phyloP scores from a whole-genome alignment of 805 yeast species.

The Metschnikowia corniflorae region DNA sequence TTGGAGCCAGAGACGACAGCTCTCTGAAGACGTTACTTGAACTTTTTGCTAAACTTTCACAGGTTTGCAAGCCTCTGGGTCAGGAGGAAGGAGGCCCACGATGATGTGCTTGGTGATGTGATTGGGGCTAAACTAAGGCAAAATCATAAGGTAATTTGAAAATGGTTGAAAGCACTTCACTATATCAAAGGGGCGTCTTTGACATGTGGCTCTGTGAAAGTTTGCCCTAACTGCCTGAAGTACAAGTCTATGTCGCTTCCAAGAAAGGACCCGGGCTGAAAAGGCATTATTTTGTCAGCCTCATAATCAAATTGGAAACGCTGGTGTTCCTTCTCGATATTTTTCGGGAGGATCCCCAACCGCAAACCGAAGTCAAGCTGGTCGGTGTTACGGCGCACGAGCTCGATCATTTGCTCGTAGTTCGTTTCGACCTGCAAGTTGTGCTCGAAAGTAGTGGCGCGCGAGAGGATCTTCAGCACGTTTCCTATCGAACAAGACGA shows the following conservation, averaged over 20 bases:
- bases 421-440: slow-evolving; percentile 13
- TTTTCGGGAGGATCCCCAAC: slow-evolving; percentile 24
- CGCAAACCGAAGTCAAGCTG: slow-evolving; percentile 24
- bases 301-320: slow-evolving; percentile 17
- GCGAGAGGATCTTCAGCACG: not conserved
- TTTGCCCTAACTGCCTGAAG: slow-evolving; percentile 18
- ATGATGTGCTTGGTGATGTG: no score
- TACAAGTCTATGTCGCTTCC: slow-evolving; percentile 25
- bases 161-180: not conserved
- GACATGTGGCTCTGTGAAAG: slow-evolving; percentile 1
- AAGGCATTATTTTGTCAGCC: slow-evolving; percentile 4
- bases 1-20: no score
- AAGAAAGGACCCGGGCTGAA: slow-evolving; percentile 7
- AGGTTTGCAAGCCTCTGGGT: slow-evolving; percentile 2
- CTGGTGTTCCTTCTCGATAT: slow-evolving; percentile 20
- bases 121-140: no score
- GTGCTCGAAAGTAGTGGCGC: slow-evolving; percentile 18
- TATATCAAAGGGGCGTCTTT: slow-evolving; percentile 5
- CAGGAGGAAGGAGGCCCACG: no score
- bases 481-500: no score
- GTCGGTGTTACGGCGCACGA: slow-evolving; percentile 15
- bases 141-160: no score
- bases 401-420: slow-evolving; percentile 21
- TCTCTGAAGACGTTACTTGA: no score
- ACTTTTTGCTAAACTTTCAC: slow-evolving; percentile 2